A percentile compares a stretch with the other conserved stretches of the same genome.
Evolutionary conservation across 1,139 yeast genomes (phyloP).

Genomic region (Saccharomyces hybrid): DNA sequence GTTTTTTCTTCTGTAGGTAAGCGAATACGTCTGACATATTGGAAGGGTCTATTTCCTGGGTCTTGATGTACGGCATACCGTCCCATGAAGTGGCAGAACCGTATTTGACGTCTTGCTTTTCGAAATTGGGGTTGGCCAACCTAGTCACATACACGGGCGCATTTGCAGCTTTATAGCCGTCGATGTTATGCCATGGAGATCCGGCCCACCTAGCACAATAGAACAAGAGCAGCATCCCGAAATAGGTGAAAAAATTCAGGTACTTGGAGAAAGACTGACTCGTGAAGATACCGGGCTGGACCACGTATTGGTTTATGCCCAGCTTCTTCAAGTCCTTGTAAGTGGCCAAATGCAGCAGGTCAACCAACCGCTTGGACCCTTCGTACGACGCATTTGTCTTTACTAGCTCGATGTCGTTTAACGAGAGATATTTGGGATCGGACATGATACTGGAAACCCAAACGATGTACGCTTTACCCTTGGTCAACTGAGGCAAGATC

Average conservation of each 20-base stretch:
- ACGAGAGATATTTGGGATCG: constrained; percentile 57
- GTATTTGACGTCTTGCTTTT: constrained; percentile 51
- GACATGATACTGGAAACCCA: constrained; percentile 87
- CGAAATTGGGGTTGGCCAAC: constrained; percentile 37
- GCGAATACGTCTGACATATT: constrained; percentile 57
- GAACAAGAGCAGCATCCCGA: constrained; percentile 78
- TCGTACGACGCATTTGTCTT: constrained; percentile 68
- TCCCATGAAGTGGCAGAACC: constrained; percentile 62
- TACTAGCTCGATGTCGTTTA: constrained; percentile 66
- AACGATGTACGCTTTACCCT: constrained; percentile 53
- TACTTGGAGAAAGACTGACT: constrained; percentile 73
- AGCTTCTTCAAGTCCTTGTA: constrained; percentile 41
- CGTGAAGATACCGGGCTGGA: constrained; percentile 92
- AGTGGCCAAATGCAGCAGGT: constrained; percentile 69
- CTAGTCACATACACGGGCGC: constrained; percentile 63
- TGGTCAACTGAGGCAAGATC: constrained; percentile 45
- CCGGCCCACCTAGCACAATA: constrained; percentile 82
- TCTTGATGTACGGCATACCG: constrained; percentile 58
- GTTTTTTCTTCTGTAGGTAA: constrained; percentile 48
- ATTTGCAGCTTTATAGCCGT: constrained; percentile 84
- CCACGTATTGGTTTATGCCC: constrained; percentile 63
- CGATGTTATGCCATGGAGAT: constrained; percentile 79
- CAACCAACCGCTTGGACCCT: constrained; percentile 85
- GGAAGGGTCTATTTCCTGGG: constrained; percentile 48
- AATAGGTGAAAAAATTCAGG: constrained; percentile 67